These are phyloP conservation scores for Coniochaeta sp. DNA, from an alignment of 2,329 filamentous ascomycete species.

Conservation along the genomic window DNA sequence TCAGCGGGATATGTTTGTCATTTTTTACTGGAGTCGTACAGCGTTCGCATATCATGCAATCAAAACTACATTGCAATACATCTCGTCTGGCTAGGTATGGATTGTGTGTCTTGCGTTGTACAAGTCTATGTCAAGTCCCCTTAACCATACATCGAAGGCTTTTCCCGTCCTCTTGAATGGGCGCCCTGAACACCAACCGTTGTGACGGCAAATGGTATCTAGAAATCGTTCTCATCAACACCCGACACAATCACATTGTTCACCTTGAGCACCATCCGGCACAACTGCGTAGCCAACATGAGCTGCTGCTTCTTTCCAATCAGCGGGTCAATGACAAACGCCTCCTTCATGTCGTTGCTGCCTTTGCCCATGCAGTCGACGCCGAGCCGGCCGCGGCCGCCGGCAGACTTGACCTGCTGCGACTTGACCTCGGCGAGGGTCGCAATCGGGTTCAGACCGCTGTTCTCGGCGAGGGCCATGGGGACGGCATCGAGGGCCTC, in stretches of 20 bases:
- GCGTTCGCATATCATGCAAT: background rate
- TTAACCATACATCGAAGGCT: background rate
- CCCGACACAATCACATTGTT: conserved; percentile 95
- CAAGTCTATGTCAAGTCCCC: background rate
- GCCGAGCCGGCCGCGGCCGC: conserved; percentile 59
- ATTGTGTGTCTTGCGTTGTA: background rate
- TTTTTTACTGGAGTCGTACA: background rate
- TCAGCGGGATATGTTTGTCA: background rate
- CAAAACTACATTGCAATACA: background rate
- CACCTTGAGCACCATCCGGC: conserved; percentile 95
- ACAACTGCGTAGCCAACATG: conserved; percentile 91
- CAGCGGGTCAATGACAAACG: conserved; percentile 95
- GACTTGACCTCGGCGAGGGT: conserved; percentile 93
- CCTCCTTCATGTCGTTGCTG: conserved; percentile 94
- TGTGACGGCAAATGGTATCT: conserved; percentile 19
- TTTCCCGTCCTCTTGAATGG: background rate
- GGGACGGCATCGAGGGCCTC: conserved; percentile 90
- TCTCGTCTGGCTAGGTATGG: background rate
- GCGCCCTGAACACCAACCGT: background rate
- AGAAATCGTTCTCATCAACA: conserved; percentile 81
- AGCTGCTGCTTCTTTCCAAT: conserved; percentile 98
- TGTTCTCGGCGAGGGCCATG: conserved; percentile 97
- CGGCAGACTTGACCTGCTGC: conserved; percentile 74
- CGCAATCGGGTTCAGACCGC: conserved; percentile 89
- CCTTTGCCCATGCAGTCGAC: conserved; percentile 98